These are phyloP conservation scores for Obelidium mucronatum DNA, from an alignment of 192 early-diverging fungal species.

Conservation along the genomic window DNA sequence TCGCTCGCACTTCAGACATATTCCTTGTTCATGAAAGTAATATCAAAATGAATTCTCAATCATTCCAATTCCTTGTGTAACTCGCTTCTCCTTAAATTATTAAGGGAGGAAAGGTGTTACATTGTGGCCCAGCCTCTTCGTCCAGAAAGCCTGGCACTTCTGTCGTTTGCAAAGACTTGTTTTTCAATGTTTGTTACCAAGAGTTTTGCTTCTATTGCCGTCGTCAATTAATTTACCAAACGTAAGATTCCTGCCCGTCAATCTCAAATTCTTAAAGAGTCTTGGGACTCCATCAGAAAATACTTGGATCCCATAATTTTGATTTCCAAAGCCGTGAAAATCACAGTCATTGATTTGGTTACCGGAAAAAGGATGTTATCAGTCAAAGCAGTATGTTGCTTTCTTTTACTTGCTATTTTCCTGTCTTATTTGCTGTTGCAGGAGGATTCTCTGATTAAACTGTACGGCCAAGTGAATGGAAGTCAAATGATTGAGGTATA, in stretches of 20 bases:
- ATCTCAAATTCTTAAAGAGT: slow-evolving; percentile 35
- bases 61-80: not conserved
- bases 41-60: slow-evolving; percentile 4
- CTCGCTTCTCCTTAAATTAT: not conserved
- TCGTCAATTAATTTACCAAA: not conserved
- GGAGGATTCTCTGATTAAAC: too few relatives aligned
- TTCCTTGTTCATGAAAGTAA: slow-evolving; percentile 49
- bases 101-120: slow-evolving; percentile 59
- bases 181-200: slow-evolving; percentile 63
- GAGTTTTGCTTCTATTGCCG: not conserved
- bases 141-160: slow-evolving; percentile 62
- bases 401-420: slow-evolving; percentile 3
- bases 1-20: slow-evolving; percentile 47
- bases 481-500: not conserved
- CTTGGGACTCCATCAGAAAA: slow-evolving; percentile 56
- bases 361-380: slow-evolving; percentile 8
- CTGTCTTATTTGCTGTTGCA: too few relatives aligned
- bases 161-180: slow-evolving; percentile 67
- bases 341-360: slow-evolving; percentile 51
- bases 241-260: slow-evolving; percentile 9
- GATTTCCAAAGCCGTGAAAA: slow-evolving; percentile 36
- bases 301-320: slow-evolving; percentile 60
- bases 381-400: slow-evolving; percentile 12
- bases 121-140: slow-evolving; percentile 48
- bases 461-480: too few relatives aligned